Evolutionary conservation across 2,329 filamentous ascomycete genomes (phyloP), one percentile per base, ranked within the genome.

Genomic region (Ophiosphaerella korrae): DNA sequence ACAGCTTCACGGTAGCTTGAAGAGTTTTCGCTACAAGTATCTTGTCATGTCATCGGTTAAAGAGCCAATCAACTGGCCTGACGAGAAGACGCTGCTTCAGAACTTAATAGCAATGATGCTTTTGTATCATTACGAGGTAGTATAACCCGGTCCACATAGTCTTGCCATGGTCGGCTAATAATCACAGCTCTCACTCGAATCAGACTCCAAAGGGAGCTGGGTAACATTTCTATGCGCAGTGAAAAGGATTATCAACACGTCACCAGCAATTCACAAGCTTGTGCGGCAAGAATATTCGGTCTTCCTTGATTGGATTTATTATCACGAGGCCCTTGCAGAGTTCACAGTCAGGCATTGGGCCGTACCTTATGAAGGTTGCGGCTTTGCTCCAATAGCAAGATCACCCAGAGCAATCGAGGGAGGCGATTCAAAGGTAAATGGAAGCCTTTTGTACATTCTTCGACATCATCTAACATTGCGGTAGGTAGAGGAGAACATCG

Each of bases 251-350:
- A 53, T 57, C 48, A 57, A 57, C 41, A 57, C 47, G 16, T 53
- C 43, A 18, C 47, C 50, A 38, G 39, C 41, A 53, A 43, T 51
- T 18, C 18, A 57, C 26, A 57, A 53, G 41, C 37, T 57, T 18
- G n/a, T 53, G 31, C 50, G 38, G 42, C 37, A 43, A 13, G 53
- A 57, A 37, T 57, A 57, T 41, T 48, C 47, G 11, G 48, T 53
- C 37, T 51, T 57, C 24, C 48, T 57, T 23, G 50, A 57, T 45
- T 57, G 50, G 53, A 51, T 57, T 32, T 57, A 53, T 37, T 57
- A 57, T 32, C 50, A 57, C 39, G 47, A 57, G 36, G 46, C 34
- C 5, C 50, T 57, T 6, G 23, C 45, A 24, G 54, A 57, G 48
- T 57, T 55, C 42, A 57, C 48, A 26, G 41, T 57, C 36, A 48